Evolutionary conservation across 176 grass and related monocot genomes (phyloP), one percentile per base, ranked within the genome.

Genomic region (Juncus inflexus): DNA sequence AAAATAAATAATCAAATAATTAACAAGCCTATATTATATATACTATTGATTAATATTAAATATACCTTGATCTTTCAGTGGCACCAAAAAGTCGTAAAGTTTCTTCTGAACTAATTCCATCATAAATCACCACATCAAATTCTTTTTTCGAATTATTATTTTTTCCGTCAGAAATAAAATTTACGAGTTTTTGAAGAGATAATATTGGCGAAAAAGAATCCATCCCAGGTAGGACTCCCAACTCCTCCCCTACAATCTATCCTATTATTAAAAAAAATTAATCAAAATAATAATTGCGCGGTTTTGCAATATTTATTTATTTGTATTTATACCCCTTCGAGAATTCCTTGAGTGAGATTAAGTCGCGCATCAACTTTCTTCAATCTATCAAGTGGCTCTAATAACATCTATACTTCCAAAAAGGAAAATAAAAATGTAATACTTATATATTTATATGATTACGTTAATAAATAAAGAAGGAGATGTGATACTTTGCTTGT

Each of bases 181-280:
- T 77, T 62, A 86, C 79, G 14, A 91, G 52, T 69, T 91, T 91
- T 72, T 97, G 80, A 79, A 97, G 82, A 51, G 74, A 55, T 50
- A 91, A 80, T 41, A 83, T 84, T 37, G 80, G 83, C 58, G 83
- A 84, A 53, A 91, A 68, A 0, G 85, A 86, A 68, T 91, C 85
- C 87, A 96, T 91, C 64, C 92, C 85, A 0, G 85, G 84, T 76
- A 97, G 82, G 12, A 97, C 77, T 77, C 92, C 92, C 51, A 97
- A 84, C 60, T 91, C 92, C 79, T 97, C 92, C 41, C 85, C 83
- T 60, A 97, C 85, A 75, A 91, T 74, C 87, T 97, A 89, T 86
- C 63, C 72, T 64, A 86, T 82, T 60, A 86, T 82, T 40, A 51
- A 57, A 74, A 67, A 81, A 76, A 11, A 85, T n/a, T 14, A 86